Conservation (phyloP, 2,329 filamentous ascomycete species). For the Mycocentrospora acerina region DNA sequence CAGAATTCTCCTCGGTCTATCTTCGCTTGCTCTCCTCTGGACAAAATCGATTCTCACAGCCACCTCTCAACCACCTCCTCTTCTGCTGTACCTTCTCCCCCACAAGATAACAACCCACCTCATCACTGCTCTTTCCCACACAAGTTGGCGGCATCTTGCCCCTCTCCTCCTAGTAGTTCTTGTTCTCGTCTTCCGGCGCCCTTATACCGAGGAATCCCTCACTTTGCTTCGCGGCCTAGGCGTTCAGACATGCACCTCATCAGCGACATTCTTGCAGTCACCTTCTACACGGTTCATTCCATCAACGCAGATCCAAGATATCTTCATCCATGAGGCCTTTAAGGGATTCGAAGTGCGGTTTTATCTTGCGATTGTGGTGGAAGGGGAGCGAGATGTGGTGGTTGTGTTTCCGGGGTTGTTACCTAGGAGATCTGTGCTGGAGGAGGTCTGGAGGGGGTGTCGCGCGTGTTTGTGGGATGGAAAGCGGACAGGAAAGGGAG, state of each 20-base stretch:
- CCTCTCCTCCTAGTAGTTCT: conserved; percentile 43
- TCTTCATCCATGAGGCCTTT: conserved; percentile 94
- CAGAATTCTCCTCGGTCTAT: conserved; percentile 47
- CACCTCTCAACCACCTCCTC: conserved; percentile 1
- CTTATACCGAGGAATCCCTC: conserved; percentile 73
- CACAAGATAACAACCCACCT: not conserved
- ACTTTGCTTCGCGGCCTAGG: conserved; percentile 86
- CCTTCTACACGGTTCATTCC: conserved; percentile 77
- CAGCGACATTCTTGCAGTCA: conserved; percentile 65
- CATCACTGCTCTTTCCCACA: conserved; percentile 26
- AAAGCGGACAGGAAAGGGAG: conserved; percentile 1
- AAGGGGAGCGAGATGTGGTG: conserved; percentile 82
- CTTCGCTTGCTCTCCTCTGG: conserved; percentile 43
- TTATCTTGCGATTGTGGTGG: conserved; percentile 86
- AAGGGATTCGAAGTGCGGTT: conserved; percentile 86
- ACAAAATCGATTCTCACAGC: conserved; percentile 21
- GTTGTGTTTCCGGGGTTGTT: conserved; percentile 91
- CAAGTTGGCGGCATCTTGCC: conserved; percentile 47
- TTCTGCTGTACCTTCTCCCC: conserved; percentile 9
- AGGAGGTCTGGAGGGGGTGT: conserved; percentile 86
- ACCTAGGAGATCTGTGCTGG: conserved; percentile 72
- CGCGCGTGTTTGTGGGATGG: conserved; percentile 78
- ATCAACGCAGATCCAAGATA: conserved; percentile 86
- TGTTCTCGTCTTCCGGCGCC: conserved; percentile 50
- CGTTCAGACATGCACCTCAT: conserved; percentile 79